Percentiles rank a stretch among this genome's conserved stretches.
Evolutionary conservation across 768 basidiomycete species (phyloP).

Genomic region (Boletales sp.): DNA sequence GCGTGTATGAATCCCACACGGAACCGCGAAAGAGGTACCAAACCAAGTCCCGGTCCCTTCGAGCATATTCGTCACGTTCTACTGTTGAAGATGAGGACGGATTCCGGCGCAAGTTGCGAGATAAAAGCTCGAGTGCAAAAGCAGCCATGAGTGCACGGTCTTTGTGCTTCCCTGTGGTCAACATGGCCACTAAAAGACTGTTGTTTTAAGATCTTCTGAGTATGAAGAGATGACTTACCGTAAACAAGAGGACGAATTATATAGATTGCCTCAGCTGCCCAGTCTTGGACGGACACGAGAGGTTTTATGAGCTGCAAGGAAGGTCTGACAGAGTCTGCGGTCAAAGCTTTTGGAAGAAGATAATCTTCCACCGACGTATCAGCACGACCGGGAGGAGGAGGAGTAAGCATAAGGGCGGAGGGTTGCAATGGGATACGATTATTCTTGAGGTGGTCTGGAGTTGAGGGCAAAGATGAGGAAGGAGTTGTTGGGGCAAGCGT

Average conservation of each 20-base stretch:
- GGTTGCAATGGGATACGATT: slow-evolving; percentile 66
- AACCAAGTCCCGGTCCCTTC: slow-evolving; percentile 74
- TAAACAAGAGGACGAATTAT: slow-evolving; percentile 73
- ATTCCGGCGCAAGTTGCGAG: slow-evolving; percentile 68
- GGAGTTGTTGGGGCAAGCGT: slow-evolving; percentile 59
- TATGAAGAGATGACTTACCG: slow-evolving; percentile 42
- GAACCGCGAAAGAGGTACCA: slow-evolving; percentile 86
- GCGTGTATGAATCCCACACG: slow-evolving; percentile 78
- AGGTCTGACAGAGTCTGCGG: slow-evolving; percentile 66
- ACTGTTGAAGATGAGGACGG: slow-evolving; percentile 59
- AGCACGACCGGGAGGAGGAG: slow-evolving; percentile 47
- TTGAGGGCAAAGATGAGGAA: slow-evolving; percentile 51
- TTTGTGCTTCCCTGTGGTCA: slow-evolving; percentile 22
- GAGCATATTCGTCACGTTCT: slow-evolving; percentile 77
- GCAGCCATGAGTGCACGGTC: slow-evolving; percentile 63
- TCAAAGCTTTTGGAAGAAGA: slow-evolving; percentile 77
- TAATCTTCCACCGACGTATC: slow-evolving; percentile 71
- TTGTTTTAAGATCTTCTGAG: slow-evolving; percentile 3
- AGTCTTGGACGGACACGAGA: slow-evolving; percentile 63
- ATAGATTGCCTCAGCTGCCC: slow-evolving; percentile 71
- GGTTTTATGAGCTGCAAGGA: slow-evolving; percentile 63
- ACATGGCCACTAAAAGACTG: slow-evolving; percentile 18
- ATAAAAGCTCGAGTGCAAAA: slow-evolving; percentile 66
- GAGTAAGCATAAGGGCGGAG: slow-evolving; percentile 54
- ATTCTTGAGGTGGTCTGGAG: slow-evolving; percentile 79